Percentiles rank a stretch among this genome's conserved stretches.
phyloP scores from a whole-genome alignment of 805 yeast genomes.

The Candida ficus region DNA sequence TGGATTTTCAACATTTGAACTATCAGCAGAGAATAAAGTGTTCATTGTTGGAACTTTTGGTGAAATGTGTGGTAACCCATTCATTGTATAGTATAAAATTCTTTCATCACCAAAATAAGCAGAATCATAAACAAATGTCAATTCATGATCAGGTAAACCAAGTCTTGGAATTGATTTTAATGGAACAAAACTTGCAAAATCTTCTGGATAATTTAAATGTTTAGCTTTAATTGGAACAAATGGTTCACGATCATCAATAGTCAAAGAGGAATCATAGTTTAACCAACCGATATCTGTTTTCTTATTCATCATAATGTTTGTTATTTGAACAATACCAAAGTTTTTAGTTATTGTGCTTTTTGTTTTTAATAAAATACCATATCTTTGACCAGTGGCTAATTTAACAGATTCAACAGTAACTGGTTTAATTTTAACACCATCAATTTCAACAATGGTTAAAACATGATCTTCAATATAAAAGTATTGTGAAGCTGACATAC shows the following conservation, averaged over 20 bases:
- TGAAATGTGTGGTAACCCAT: constrained; percentile 53
- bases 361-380: constrained; percentile 55
- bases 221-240: constrained; percentile 19
- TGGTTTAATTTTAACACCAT: constrained; percentile 52
- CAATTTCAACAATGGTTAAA: constrained; percentile 52
- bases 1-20: constrained; percentile 39
- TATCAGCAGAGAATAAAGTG: constrained; percentile 58
- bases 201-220: constrained; percentile 26
- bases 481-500: constrained; percentile 54
- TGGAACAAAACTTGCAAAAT: constrained; percentile 30
- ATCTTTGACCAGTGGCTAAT: constrained; percentile 73
- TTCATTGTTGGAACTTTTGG: constrained; percentile 71
- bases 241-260: constrained; percentile 39
- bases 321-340: constrained; percentile 45
- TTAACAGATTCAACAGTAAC: constrained; percentile 41
- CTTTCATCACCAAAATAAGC: constrained; percentile 60
- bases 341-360: constrained; percentile 35
- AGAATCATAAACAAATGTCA: constrained; percentile 47
- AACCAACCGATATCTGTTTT: constrained; percentile 50
- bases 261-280: constrained; percentile 37
- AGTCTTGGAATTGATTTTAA: constrained; percentile 34
- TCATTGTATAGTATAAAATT: constrained; percentile 65
- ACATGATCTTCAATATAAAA: constrained; percentile 49
- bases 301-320: constrained; percentile 67
- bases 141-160: constrained; percentile 51